A percentile compares a stretch with the other conserved stretches of the same genome.
phyloP scores from a whole-genome alignment of 495 filamentous ascomycete species.

The Aspergillus saccharolyticus region DNA sequence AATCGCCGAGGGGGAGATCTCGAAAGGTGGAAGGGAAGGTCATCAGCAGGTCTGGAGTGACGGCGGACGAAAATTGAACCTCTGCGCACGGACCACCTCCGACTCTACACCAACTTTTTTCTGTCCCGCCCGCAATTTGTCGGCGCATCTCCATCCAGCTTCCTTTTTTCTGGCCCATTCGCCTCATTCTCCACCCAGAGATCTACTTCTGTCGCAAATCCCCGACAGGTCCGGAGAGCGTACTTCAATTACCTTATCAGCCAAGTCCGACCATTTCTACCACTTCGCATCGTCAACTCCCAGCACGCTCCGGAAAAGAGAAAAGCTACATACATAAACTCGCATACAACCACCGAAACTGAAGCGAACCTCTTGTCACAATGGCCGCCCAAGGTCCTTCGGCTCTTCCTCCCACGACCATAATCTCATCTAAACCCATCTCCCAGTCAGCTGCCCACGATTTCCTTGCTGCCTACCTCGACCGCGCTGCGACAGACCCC shows the following conservation, averaged over 20 bases:
- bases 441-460: constrained; percentile 48
- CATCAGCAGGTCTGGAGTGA: constrained; percentile 3
- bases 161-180: neutral
- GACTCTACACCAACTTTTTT: constrained; percentile 9
- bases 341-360: neutral
- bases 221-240: no score
- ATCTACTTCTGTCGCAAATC: neutral
- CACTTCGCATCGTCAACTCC: neutral
- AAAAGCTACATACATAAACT: neutral
- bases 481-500: constrained; percentile 47
- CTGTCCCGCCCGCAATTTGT: constrained; percentile 4
- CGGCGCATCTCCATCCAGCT: constrained; percentile 4
- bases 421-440: constrained; percentile 43
- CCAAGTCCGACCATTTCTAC: no score
- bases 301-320: neutral
- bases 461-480: constrained; percentile 55
- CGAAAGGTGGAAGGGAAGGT: constrained; percentile 5
- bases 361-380: constrained; percentile 14
- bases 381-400: constrained; percentile 41
- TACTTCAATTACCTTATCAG: neutral
- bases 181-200: neutral
- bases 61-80: constrained; percentile 37
- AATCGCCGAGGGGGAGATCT: neutral
- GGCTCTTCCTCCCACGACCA: constrained; percentile 42
- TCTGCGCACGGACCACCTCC: constrained; percentile 30